Conservation (phyloP, 768 basidiomycete genomes). For the Trametes coccinea region DNA sequence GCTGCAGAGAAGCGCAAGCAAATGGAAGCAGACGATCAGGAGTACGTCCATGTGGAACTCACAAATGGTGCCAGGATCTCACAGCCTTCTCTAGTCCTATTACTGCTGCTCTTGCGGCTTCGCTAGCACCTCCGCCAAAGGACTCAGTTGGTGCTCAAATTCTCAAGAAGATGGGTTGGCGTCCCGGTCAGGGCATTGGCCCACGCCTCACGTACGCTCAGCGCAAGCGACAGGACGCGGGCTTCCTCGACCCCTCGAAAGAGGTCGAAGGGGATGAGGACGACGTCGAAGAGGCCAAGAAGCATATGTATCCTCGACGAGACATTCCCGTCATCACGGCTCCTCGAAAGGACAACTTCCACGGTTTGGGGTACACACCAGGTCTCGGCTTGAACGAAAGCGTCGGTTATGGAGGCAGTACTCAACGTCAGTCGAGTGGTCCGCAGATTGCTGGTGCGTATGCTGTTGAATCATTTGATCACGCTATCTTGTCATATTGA, state of each 20-base stretch:
- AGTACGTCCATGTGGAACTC: constrained; percentile 44
- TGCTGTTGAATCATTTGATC: background rate
- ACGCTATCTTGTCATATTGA: background rate
- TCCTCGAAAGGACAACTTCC: constrained; percentile 69
- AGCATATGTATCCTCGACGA: constrained; percentile 83
- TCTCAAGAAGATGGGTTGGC: constrained; percentile 96
- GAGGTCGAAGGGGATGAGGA: constrained; percentile 60
- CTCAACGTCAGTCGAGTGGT: constrained; percentile 35
- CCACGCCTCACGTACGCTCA: constrained; percentile 81
- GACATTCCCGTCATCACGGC: constrained; percentile 69
- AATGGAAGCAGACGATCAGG: constrained; percentile 47
- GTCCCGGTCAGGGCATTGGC: constrained; percentile 89
- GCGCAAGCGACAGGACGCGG: constrained; percentile 69
- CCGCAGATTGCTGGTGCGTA: constrained; percentile 57
- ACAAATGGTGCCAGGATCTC: background rate
- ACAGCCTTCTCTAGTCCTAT: constrained; percentile 51
- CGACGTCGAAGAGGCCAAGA: constrained; percentile 79
- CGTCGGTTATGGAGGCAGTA: constrained; percentile 41
- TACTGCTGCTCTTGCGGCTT: constrained; percentile 57
- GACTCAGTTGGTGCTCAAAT: constrained; percentile 84
- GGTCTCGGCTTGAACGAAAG: constrained; percentile 62
- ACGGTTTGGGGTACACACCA: constrained; percentile 82
- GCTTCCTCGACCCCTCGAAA: constrained; percentile 41
- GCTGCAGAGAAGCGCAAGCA: constrained; percentile 44
- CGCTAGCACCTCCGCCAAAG: constrained; percentile 71